phyloP scores from a whole-genome alignment of 441 rosid genomes.

The Populus hybrid region DNA sequence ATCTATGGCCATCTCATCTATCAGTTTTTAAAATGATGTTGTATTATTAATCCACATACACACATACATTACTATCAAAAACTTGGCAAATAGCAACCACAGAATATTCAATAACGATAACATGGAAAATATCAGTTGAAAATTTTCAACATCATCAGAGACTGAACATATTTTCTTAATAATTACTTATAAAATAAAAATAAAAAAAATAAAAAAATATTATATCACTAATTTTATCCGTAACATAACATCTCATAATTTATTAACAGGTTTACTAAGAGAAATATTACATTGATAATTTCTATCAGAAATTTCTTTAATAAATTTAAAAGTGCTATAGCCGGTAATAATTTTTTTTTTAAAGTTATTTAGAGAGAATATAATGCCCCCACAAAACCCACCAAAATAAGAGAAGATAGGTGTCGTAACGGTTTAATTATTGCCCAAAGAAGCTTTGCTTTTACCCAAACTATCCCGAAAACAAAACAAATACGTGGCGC shows the following conservation, averaged over 20 bases:
- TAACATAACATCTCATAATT: too few relatives aligned
- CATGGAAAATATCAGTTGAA: too few relatives aligned
- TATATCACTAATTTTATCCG: rapidly evolving
- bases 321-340: too few relatives aligned
- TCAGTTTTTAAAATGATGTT: not conserved
- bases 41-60: not conserved
- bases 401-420: not conserved
- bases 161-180: too few relatives aligned
- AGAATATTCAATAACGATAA: not conserved
- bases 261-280: rapidly evolving
- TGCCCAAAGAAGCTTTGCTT: not conserved
- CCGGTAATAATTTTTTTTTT: too few relatives aligned
- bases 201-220: too few relatives aligned
- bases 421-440: not conserved
- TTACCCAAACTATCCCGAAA: not conserved
- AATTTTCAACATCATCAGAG: too few relatives aligned
- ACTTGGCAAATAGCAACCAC: too few relatives aligned
- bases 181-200: too few relatives aligned
- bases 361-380: not conserved
- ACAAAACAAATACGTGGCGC: not conserved
- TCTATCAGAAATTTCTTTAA: too few relatives aligned
- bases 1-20: not conserved
- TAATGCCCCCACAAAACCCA: not conserved
- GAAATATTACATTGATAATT: too few relatives aligned
- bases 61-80: not conserved